Evolutionary conservation across 2,329 filamentous ascomycete species (phyloP).

Genomic region (Beauveria asiatica): DNA sequence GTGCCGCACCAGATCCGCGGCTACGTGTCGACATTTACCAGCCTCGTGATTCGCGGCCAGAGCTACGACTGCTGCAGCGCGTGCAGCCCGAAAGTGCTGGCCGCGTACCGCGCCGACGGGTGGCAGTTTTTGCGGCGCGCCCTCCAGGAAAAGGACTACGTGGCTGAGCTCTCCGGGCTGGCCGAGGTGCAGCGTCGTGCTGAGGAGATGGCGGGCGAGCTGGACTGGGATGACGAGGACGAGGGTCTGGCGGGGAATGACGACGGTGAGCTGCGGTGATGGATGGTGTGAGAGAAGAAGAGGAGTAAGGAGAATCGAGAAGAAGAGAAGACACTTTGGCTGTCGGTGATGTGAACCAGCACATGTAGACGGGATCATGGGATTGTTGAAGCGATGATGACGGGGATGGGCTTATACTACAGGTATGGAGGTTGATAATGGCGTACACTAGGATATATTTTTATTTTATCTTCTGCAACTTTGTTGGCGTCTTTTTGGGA

Average conservation of each 20-base stretch:
- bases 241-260: slow-evolving; percentile 30
- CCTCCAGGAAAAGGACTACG: slow-evolving; percentile 66
- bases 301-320: too few relatives aligned
- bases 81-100: slow-evolving; percentile 62
- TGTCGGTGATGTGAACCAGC: not conserved
- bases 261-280: slow-evolving; percentile 42
- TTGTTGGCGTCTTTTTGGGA: not conserved
- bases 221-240: slow-evolving; percentile 56
- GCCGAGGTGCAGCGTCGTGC: slow-evolving; percentile 60
- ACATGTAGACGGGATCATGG: not conserved
- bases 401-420: not conserved
- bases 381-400: not conserved
- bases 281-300: not conserved
- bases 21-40: slow-evolving; percentile 66
- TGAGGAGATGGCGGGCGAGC: slow-evolving; percentile 39
- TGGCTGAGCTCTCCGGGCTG: slow-evolving; percentile 66
- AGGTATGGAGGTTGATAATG: not conserved
- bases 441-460: not conserved
- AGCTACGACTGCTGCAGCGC: slow-evolving; percentile 77
- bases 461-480: not conserved
- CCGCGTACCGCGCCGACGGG: slow-evolving; percentile 56
- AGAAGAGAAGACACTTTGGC: not conserved
- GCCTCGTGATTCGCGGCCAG: slow-evolving; percentile 61
- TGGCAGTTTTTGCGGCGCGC: slow-evolving; percentile 74
- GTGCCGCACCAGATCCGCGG: slow-evolving; percentile 77